phyloP scores from a whole-genome alignment of 371 early-diverging fungal genomes.

The Rhizopus arrhizus region DNA sequence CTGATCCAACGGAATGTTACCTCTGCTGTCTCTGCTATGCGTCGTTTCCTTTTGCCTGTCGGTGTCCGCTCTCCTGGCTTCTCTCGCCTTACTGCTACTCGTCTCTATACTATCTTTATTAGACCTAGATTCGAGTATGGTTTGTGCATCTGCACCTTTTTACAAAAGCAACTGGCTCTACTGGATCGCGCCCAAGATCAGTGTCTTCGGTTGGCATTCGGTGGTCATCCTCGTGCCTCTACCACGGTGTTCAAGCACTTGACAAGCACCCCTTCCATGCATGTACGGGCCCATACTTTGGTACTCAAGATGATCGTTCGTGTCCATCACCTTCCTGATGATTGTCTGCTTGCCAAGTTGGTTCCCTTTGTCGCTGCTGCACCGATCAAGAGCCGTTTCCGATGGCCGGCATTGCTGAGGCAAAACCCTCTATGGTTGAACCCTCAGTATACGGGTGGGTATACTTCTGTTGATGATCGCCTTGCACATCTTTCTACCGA shows the following conservation, averaged over 20 bases:
- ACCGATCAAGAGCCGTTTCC: background rate
- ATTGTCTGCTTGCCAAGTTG: constrained; percentile 7
- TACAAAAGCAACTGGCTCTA: too few relatives aligned
- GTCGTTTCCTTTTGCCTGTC: background rate
- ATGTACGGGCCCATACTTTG: constrained; percentile 3
- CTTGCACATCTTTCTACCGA: background rate
- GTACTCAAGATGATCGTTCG: constrained; percentile 9
- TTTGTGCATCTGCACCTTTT: background rate
- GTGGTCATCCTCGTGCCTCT: constrained; percentile 8
- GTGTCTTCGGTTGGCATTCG: constrained; percentile 18
- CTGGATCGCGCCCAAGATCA: constrained; percentile 1
- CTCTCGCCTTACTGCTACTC: constrained; percentile 1
- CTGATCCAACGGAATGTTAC: background rate
- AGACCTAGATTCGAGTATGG: constrained; percentile 6
- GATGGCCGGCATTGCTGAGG: background rate
- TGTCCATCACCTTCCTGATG: constrained; percentile 2
- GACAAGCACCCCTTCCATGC: constrained; percentile 15
- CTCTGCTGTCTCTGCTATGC: constrained; percentile 3
- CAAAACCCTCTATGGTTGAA: background rate
- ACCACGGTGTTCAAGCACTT: constrained; percentile 24
- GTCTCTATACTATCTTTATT: constrained; percentile 6
- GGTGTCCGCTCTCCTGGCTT: constrained; percentile 2
- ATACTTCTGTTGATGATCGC: background rate
- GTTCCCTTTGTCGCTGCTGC: background rate
- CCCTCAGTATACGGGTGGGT: too few relatives aligned